Evolutionary conservation across 2,329 filamentous ascomycete species (phyloP), one percentile per base, ranked within the genome.

Genomic region (Cladobotryum protrusum): DNA sequence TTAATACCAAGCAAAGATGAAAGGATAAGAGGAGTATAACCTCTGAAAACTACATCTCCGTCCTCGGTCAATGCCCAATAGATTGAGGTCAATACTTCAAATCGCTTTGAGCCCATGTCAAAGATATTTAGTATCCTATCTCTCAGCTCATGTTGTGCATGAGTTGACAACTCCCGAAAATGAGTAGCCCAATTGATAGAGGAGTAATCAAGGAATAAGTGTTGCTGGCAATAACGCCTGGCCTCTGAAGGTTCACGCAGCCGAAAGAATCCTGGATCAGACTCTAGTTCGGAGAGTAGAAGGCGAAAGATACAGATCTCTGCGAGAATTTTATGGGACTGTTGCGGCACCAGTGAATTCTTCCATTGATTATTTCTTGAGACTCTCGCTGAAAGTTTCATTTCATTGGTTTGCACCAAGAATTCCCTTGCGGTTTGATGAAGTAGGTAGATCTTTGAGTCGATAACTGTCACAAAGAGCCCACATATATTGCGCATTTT

Each of bases 401-500:
- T 11, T 20, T 24, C n/a, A 18, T 18, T 36, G 4, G 24, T 29
- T 29, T 18, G 32, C 7, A 58, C 49, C 4, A 61, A 37, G 34
- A 59, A 61, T 45, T 60, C 57, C 20, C 52, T 57, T 6, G 54
- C 57, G 0, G 57, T 61, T 35, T 61, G 55, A 18, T 61, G 57
- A 29, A 61, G 42, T 1, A 61, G 48, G 39, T 59, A 61, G 11
- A 61, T 34, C 39, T 40, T 56, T 2, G 49, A 54, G 29, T 56
- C 50, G 9, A 45, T 49, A 2, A 59, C 32, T 1, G 48, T 53
- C 7, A 61, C 46, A 11, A 70, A 68, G 6, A 67, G 63, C 18
- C 66, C 61, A 48, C 65, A 70, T 1, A 54, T 47, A 2, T 61
- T 51, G 17, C 63, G 47, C 12, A 63, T 52, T 7, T 50, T 41